Evolutionary conservation across 345 rosid genomes (phyloP), one percentile per base, ranked within the genome.

Genomic region (Linum tenue): DNA sequence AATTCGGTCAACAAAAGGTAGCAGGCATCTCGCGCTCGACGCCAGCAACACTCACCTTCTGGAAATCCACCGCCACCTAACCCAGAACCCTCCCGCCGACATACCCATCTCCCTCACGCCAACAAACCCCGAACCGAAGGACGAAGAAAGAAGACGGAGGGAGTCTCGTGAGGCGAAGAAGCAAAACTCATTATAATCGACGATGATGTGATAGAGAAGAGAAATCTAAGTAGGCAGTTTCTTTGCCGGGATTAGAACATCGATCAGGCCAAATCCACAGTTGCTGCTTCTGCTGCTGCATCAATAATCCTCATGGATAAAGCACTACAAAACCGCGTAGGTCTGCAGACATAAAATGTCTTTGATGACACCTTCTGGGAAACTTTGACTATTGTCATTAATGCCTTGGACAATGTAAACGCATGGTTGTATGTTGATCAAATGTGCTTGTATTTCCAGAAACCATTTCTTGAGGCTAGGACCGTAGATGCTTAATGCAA

Each of bases 161-260:
- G n/a, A n/a, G n/a, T n/a, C n/a, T n/a, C n/a, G n/a, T n/a, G n/a
- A n/a, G n/a, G n/a, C n/a, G n/a, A n/a, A n/a, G n/a, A n/a, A n/a
- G n/a, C n/a, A n/a, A n/a, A n/a, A n/a, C 78, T 90, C 43, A 90
- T 96, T 0, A 70, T 94, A 69, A 94, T 97, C n/a, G 99, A 94
- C 74, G 99, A 94, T 80, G 99, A 94, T 70, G 91, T 94, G 38
- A 94, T 94, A 38, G 99, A 94, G 83, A 94, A 90, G 79, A 94
- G 99, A 82, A 94, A 94, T 77, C 95, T 94, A 53, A 91, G 96
- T 77, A 86, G 99, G 77, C 99, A 94, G 70, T 94, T 94, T 73
- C 91, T 94, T 39, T 94, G 90, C 74, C 95, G 96, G 60, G 97
- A 94, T 75, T 91, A 96, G 99, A 94, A 94, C 74, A 94, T 94